Evolutionary conservation across 352 stramenopile genomes (phyloP).

Genomic region (Elongisporangium anandrum): DNA sequence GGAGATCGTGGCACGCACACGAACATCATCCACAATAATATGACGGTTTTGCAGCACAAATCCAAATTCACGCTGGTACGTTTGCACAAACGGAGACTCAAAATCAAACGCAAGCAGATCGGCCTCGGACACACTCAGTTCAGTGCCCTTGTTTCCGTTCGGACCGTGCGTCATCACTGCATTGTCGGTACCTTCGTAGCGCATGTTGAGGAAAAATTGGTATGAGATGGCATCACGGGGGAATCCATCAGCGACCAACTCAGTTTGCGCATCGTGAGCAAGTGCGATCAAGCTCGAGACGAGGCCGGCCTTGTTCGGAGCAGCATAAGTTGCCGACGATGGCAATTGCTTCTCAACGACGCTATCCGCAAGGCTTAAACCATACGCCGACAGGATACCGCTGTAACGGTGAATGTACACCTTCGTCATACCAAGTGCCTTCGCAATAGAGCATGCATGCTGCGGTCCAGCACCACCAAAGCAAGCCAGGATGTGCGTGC

Average conservation of each 20-base stretch:
- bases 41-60: slow-evolving; percentile 93
- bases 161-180: slow-evolving; percentile 93
- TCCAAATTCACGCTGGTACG: slow-evolving; percentile 97
- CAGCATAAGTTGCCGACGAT: slow-evolving; percentile 58
- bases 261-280: slow-evolving; percentile 50
- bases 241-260: slow-evolving; percentile 82
- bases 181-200: slow-evolving; percentile 98
- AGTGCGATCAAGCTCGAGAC: slow-evolving; percentile 45
- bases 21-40: slow-evolving; percentile 97
- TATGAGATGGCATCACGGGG: slow-evolving; percentile 88
- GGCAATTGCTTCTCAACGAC: slow-evolving; percentile 96
- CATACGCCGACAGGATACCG: slow-evolving; percentile 97
- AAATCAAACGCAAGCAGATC: slow-evolving; percentile 77
- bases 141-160: slow-evolving; percentile 32
- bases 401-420: slow-evolving; percentile 99
- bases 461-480: slow-evolving; percentile 98
- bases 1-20: slow-evolving; percentile 93
- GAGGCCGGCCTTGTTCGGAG: slow-evolving; percentile 40
- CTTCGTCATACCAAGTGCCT: slow-evolving; percentile 95
- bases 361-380: slow-evolving; percentile 95
- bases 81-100: slow-evolving; percentile 82
- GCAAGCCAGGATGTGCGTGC: slow-evolving; percentile 94
- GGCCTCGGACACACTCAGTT: slow-evolving; percentile 19
- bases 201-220: slow-evolving; percentile 97
- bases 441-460: slow-evolving; percentile 96